Conservation (phyloP, 306 rosid species). For the Canavalia gladiata region DNA sequence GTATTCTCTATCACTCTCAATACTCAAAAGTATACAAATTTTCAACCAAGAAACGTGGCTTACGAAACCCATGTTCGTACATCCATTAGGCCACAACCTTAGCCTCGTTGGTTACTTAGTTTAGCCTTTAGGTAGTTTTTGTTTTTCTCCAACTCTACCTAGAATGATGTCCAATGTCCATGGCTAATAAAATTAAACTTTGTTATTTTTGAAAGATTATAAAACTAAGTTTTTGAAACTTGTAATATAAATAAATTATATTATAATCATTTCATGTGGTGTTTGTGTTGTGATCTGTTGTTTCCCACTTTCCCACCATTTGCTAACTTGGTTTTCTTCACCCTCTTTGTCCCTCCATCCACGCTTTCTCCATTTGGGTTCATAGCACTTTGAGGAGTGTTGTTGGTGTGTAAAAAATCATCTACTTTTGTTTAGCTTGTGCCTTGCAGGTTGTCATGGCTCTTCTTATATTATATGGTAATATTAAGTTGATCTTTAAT, state of each 20-base stretch:
- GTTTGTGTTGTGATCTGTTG: slow-evolving; percentile 15
- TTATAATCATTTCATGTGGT: background rate
- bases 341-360: background rate
- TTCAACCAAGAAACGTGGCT: slow-evolving; percentile 36
- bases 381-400: background rate
- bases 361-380: background rate
- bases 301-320: slow-evolving; percentile 30
- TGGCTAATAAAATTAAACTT: background rate
- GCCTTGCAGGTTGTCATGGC: background rate
- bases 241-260: background rate
- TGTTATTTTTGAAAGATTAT: background rate
- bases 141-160: background rate
- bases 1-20: background rate
- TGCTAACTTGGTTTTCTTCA: slow-evolving; percentile 21
- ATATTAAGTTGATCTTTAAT: background rate
- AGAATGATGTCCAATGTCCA: slow-evolving; percentile 9
- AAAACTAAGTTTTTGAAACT: background rate
- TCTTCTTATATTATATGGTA: background rate
- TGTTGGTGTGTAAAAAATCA: slow-evolving; percentile 7
- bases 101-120: slow-evolving; percentile 29
- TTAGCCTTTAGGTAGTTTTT: background rate
- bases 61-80: slow-evolving; percentile 33
- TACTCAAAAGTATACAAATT: background rate
- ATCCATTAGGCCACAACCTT: slow-evolving; percentile 33
- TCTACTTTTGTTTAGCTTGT: background rate